Base-by-base conservation (phyloP, 164 flowering plant species). In the Litsea cubeba region DNA sequence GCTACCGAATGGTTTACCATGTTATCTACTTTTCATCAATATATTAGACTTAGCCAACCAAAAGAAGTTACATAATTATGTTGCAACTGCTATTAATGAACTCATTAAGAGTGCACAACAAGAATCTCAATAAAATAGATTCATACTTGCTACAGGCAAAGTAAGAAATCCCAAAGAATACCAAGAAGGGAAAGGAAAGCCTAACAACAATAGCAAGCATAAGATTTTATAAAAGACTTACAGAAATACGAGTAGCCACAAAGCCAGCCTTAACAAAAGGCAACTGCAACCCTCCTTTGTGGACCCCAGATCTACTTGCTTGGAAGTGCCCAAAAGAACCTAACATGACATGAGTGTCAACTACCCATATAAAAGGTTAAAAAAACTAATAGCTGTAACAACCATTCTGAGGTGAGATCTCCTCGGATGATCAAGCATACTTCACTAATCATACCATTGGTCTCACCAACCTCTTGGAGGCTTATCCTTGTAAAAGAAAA, bases 321-420 rank as follows among this genome's bases (percentile, higher is more conserved):
- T 95, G 99, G 77, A 95, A 95, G 77, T 95, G 99, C 57, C 99
- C 99, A 83, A 93, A 95, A 54, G 99, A 95, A 78, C 99, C 99
- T 93, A 25, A 50, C 76, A n/a, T 30, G 20, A 50, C 5, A 15
- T 6, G 22, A 14, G 10, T 17, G 8, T 62, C 26, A 72, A 50
- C 51, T 20, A 75, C 12, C 17, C 28, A 3, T 3, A 50, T 10
- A 17, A 32, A 0, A 23, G 12, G 24, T 28, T 20, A 5, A 68
- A 68, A 30, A 68, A 64, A 28, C 5, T 2, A 68, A 62, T 7
- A 50, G 35, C 26, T 62, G 62, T 71, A 7, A 10, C 3, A 63
- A 35, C 46, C 67, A 58, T 18, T 26, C 28, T 8, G 5, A 60
- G 28, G 14, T 17, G 15, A n/a, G 25, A 51, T 18, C 50, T 30